Evolutionary conservation across 2,329 filamentous ascomycete genomes (phyloP), one percentile per base, ranked within the genome.

Genomic region (Tolypocladium guangdongense): DNA sequence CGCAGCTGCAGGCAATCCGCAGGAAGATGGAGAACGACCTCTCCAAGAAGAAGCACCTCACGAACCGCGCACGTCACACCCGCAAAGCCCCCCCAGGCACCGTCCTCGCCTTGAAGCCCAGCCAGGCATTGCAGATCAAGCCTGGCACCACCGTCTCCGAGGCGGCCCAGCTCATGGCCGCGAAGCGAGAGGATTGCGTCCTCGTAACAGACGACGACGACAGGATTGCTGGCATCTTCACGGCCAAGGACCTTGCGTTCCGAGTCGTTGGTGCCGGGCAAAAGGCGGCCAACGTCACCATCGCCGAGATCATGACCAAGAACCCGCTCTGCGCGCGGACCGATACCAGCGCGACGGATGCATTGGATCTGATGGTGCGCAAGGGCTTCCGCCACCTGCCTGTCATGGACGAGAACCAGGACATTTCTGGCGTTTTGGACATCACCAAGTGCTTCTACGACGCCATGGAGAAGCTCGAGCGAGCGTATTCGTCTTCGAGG

Each of bases 361-460:
- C 93, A 35, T 76, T 99, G 58, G 92, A 99, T 71, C 79, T 97
- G 54, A 99, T 99, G 93, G 93, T 99, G 54, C 82, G 92, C 62
- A 97, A 97, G 74, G 93, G 93, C 20, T 99, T 99, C 78, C 84
- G 93, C 62, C 93, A 99, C 75, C 72, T 99, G 66, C 93, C 93
- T 3, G 93, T 99, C 60, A 99, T 99, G 93, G 93, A 99, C 71
- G 93, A 99, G 76, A 97, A 99, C 71, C 93, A 99, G 72, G 92
- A 99, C 66, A 99, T 99, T 58, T 95, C 91, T 8, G 93, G 93
- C 76, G 91, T 99, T 60, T 77, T 99, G 52, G 93, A 99, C 71
- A 99, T 99, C 63, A 99, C 93, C 54, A 99, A 97, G 74, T 99
- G 93, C 74, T 99, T 99, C 72, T 99, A 99, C 73, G 93, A 99